phyloP scores from a whole-genome alignment of 2,329 filamentous ascomycete genomes.

The Fusarium sp. region DNA sequence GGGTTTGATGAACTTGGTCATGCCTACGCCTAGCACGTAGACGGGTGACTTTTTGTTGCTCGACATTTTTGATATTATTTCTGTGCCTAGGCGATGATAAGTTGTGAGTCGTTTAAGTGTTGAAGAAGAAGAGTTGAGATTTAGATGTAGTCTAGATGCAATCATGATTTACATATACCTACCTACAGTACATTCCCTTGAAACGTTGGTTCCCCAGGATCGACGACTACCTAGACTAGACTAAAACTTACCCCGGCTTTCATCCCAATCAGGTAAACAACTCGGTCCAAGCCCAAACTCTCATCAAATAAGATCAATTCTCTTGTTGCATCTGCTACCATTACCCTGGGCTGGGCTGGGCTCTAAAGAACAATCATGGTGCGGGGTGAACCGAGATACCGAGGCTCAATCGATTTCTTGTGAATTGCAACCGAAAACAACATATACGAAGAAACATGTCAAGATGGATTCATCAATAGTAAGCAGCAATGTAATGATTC shows the following conservation, averaged over 20 bases:
- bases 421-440: not conserved
- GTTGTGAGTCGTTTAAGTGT: not conserved
- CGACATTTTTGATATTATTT: constrained; percentile 54
- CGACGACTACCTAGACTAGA: constrained; percentile 4
- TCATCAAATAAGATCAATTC: constrained; percentile 19
- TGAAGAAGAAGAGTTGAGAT: not conserved
- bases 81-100: not conserved
- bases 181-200: not conserved
- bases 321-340: constrained; percentile 16
- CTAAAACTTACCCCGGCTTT: constrained; percentile 16
- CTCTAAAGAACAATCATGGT: constrained; percentile 11
- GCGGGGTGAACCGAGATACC: constrained; percentile 44
- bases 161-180: constrained; percentile 6
- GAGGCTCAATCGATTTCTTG: constrained; percentile 28
- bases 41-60: constrained; percentile 63
- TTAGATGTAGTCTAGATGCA: constrained; percentile 10
- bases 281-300: constrained; percentile 16
- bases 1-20: constrained; percentile 99
- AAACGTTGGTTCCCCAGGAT: not conserved
- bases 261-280: constrained; percentile 24
- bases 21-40: constrained; percentile 97
- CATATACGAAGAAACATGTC: not conserved
- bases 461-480: not conserved
- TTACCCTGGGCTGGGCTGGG: constrained; percentile 6
- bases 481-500: not conserved